Percentiles rank a stretch among this genome's conserved stretches.
phyloP scores from a whole-genome alignment of 768 basidiomycete species.

The Kwoniella mangroviensis region DNA sequence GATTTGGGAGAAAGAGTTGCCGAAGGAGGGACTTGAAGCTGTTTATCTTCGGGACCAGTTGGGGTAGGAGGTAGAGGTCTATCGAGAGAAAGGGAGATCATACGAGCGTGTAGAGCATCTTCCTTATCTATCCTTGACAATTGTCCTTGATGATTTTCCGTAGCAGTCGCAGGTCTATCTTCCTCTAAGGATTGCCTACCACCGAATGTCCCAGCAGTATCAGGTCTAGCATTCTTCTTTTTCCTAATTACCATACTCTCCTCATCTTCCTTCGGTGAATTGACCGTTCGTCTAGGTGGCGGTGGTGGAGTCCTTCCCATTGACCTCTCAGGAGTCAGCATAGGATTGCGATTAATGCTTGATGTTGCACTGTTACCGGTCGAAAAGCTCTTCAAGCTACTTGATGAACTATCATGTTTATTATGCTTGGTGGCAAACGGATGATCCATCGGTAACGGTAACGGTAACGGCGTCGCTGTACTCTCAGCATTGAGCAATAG shows the following conservation, averaged over 20 bases:
- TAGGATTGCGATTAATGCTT: slow-evolving; percentile 1
- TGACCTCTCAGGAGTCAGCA: slow-evolving; percentile 2
- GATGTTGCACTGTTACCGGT: slow-evolving; percentile 6
- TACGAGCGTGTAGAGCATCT: slow-evolving; percentile 16
- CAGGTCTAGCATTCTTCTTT: not conserved
- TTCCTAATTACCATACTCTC: not conserved
- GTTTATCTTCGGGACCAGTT: not conserved
- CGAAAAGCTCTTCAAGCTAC: slow-evolving; percentile 11
- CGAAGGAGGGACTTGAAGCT: too few relatives aligned
- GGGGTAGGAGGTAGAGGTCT: slow-evolving; percentile 14
- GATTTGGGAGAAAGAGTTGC: too few relatives aligned
- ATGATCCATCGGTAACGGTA: slow-evolving; percentile 24
- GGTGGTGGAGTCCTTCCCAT: slow-evolving; percentile 13
- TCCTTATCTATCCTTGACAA: slow-evolving; percentile 6
- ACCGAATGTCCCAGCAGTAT: slow-evolving; percentile 9
- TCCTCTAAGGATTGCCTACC: not conserved
- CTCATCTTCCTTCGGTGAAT: not conserved
- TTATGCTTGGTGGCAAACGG: slow-evolving; percentile 24
- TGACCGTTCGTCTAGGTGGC: slow-evolving; percentile 5
- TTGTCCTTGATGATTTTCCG: not conserved
- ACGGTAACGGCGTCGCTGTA: not conserved
- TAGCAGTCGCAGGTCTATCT: not conserved
- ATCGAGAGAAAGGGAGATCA: slow-evolving; percentile 23
- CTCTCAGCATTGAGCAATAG: slow-evolving; percentile 2
- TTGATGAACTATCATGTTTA: not conserved